These are phyloP conservation scores for Meredithiella fracta DNA, from an alignment of 2,329 filamentous ascomycete genomes.

Conservation along the genomic window DNA sequence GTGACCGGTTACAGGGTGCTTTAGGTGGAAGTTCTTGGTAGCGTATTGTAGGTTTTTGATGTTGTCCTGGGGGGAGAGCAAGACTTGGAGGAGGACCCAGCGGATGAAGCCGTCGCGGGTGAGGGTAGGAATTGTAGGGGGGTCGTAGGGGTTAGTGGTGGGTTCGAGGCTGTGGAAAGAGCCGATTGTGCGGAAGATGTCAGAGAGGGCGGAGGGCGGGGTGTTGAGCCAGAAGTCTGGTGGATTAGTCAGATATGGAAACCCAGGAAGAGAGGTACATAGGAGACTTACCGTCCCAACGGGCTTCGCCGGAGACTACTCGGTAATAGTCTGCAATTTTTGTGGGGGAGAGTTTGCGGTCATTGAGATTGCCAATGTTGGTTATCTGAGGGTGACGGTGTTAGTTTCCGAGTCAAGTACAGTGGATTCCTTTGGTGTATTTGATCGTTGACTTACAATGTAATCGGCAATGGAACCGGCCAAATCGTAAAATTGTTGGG, in stretches of 20 bases:
- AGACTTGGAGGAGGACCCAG: conserved; percentile 83
- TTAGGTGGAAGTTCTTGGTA: conserved; percentile 59
- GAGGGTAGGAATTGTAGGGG: conserved; percentile 66
- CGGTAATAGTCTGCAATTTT: conserved; percentile 68
- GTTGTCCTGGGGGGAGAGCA: conserved; percentile 78
- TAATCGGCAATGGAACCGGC: conserved; percentile 10
- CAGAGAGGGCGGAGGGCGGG: conserved; percentile 59
- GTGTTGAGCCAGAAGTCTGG: conserved; percentile 61
- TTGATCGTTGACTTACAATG: conserved; percentile 4
- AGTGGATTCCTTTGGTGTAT: background rate
- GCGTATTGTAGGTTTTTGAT: conserved; percentile 68
- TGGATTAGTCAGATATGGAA: conserved; percentile 3
- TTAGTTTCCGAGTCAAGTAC: background rate
- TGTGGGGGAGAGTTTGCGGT: conserved; percentile 39
- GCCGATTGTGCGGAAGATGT: conserved; percentile 81
- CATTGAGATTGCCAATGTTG: conserved; percentile 40
- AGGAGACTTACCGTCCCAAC: conserved; percentile 46
- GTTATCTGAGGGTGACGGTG: conserved; percentile 27
- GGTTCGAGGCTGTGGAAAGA: conserved; percentile 80
- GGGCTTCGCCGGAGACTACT: conserved; percentile 42
- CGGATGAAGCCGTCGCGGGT: conserved; percentile 73
- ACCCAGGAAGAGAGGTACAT: background rate
- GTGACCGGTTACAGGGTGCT: conserved; percentile 56
- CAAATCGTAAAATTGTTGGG: conserved; percentile 11
- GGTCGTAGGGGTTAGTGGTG: conserved; percentile 51